phyloP scores from a whole-genome alignment of 1,139 yeast genomes.

The Candida pseudoviswanathii region DNA sequence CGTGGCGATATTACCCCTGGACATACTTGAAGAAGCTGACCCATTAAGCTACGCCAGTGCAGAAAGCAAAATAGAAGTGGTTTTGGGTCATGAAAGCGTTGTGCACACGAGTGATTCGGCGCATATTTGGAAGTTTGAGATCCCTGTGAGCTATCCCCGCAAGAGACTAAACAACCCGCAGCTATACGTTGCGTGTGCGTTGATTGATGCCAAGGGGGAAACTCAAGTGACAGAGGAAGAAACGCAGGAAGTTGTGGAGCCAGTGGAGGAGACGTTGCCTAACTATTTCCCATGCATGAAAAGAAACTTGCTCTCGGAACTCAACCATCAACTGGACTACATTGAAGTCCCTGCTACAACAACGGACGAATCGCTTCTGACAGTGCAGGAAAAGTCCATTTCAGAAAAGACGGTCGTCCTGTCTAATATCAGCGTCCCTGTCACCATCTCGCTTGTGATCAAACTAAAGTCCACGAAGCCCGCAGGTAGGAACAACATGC shows the following conservation, averaged over 20 bases:
- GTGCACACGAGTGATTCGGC: constrained; percentile 13
- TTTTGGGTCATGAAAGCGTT: constrained; percentile 5
- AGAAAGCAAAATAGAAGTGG: constrained; percentile 6
- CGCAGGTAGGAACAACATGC: constrained; percentile 53
- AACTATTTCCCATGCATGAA: constrained; percentile 25
- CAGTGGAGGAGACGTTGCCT: constrained; percentile 14
- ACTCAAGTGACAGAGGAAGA: background rate
- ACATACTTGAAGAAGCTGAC: constrained; percentile 18
- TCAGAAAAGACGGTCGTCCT: background rate
- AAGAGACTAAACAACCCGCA: constrained; percentile 35
- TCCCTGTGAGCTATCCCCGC: constrained; percentile 41
- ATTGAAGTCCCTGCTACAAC: background rate
- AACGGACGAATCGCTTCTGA: background rate
- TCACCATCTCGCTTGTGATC: constrained; percentile 40
- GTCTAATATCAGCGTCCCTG: constrained; percentile 21
- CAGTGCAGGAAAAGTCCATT: background rate
- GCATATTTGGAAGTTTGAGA: constrained; percentile 36
- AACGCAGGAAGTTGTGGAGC: background rate
- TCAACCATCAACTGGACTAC: constrained; percentile 18
- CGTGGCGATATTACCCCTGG: constrained; percentile 31
- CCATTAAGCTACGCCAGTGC: constrained; percentile 1
- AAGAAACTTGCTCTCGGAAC: constrained; percentile 27
- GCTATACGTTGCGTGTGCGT: constrained; percentile 27
- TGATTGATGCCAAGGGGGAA: constrained; percentile 17
- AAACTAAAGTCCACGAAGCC: constrained; percentile 59